Evolutionary conservation across 345 rosid genomes (phyloP).

Genomic region (Eucalyptus regnans): DNA sequence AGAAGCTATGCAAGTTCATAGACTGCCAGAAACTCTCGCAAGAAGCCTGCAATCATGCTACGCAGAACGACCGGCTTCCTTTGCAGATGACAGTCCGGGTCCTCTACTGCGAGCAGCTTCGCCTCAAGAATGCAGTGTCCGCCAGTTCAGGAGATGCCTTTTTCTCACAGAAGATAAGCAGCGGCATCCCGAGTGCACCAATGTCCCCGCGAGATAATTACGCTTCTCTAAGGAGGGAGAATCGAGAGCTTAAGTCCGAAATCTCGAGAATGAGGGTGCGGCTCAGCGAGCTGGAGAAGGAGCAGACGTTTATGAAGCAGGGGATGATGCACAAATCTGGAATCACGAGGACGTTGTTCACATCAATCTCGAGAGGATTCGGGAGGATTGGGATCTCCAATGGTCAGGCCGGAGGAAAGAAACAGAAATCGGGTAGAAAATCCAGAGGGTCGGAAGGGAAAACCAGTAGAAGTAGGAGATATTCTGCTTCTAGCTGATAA

Average conservation of each 20-base stretch:
- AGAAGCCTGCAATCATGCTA: conserved; percentile 47
- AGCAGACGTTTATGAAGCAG: conserved; percentile 50
- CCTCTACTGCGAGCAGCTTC: conserved; percentile 59
- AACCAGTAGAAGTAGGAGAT: conserved; percentile 33
- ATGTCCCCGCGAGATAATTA: conserved; percentile 69
- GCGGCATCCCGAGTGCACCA: conserved; percentile 61
- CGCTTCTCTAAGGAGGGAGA: conserved; percentile 62
- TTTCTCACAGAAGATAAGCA: conserved; percentile 59
- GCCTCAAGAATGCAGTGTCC: conserved; percentile 51
- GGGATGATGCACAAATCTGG: conserved; percentile 66
- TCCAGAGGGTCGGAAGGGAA: conserved; percentile 35
- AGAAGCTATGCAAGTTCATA: conserved; percentile 54
- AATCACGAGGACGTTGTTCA: conserved; percentile 52
- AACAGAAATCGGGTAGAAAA: conserved; percentile 40
- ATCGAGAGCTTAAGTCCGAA: conserved; percentile 60
- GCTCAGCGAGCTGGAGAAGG: conserved; percentile 60
- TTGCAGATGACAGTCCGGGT: conserved; percentile 48
- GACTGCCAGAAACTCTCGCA: conserved; percentile 56
- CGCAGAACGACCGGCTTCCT: conserved; percentile 57
- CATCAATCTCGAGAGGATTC: conserved; percentile 70
- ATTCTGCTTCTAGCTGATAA: conserved; percentile 7
- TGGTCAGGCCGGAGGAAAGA: conserved; percentile 30
- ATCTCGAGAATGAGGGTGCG: conserved; percentile 71
- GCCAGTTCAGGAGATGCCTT: conserved; percentile 57
- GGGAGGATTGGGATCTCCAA: conserved; percentile 41